Percentiles rank a stretch among this genome's conserved stretches.
These are phyloP conservation scores for Pseudopithomyces chartarum DNA, from an alignment of 2,329 filamentous ascomycete genomes.

Conservation along the genomic window DNA sequence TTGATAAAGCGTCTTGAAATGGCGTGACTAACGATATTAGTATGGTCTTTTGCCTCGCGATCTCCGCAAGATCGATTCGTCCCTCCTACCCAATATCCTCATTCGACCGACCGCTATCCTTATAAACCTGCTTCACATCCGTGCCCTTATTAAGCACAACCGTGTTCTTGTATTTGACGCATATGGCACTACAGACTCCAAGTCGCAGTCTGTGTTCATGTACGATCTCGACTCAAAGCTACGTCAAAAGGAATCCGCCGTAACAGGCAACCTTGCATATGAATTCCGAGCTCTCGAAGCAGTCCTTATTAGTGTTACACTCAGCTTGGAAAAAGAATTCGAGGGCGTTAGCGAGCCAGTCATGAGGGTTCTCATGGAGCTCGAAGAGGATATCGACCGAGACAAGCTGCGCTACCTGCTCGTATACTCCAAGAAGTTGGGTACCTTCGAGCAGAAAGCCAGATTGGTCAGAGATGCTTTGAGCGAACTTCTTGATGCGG, in stretches of 20 bases:
- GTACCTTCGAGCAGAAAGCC: constrained; percentile 96
- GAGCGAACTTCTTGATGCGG: constrained; percentile 91
- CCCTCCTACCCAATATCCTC: constrained; percentile 91
- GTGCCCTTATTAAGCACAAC: constrained; percentile 93
- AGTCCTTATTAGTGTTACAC: constrained; percentile 90
- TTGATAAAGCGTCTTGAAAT: neutral
- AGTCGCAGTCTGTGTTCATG: constrained; percentile 96
- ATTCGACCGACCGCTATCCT: constrained; percentile 91
- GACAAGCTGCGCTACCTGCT: constrained; percentile 90
- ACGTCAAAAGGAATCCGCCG: constrained; percentile 71
- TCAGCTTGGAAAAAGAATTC: constrained; percentile 90
- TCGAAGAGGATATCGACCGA: constrained; percentile 95
- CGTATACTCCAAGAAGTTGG: constrained; percentile 92
- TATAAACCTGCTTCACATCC: constrained; percentile 93
- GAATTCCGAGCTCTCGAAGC: constrained; percentile 96
- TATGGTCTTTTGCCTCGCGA: constrained; percentile 93
- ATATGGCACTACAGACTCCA: constrained; percentile 91
- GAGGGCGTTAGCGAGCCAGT: constrained; percentile 92
- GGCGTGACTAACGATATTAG: constrained; percentile 50
- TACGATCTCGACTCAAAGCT: constrained; percentile 95
- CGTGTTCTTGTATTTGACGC: constrained; percentile 95
- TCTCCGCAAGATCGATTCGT: constrained; percentile 96
- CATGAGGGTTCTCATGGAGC: constrained; percentile 81
- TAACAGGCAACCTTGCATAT: constrained; percentile 71
- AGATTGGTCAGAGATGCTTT: constrained; percentile 92